Evolutionary conservation across 352 stramenopile genomes (phyloP).

Genomic region (Phytopythium cucurbitacearum): DNA sequence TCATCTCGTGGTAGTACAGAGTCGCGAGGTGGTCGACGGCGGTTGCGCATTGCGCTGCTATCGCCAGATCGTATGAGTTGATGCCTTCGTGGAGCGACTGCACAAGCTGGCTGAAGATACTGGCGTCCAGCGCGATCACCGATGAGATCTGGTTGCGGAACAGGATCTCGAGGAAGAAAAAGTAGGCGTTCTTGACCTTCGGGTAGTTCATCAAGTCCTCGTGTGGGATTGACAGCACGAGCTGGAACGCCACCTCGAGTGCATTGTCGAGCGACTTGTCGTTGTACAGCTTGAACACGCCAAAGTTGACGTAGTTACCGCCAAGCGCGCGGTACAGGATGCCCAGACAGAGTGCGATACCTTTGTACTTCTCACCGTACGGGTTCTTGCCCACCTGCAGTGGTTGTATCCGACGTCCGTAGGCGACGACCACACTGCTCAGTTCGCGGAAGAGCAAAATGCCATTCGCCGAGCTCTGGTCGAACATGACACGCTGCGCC

Average conservation of each 20-base stretch:
- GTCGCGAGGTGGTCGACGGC: conserved; percentile 93
- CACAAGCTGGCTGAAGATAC: conserved; percentile 95
- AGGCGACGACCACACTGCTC: conserved; percentile 95
- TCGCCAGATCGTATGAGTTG: conserved; percentile 88
- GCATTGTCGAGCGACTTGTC: conserved; percentile 93
- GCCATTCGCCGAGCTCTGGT: conserved; percentile 96
- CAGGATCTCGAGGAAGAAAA: conserved; percentile 97
- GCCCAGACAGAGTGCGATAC: conserved; percentile 92
- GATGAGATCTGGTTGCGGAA: conserved; percentile 97
- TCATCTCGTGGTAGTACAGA: conserved; percentile 96
- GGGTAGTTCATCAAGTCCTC: conserved; percentile 96
- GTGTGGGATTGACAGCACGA: conserved; percentile 94
- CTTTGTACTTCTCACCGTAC: conserved; percentile 98
- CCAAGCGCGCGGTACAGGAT: conserved; percentile 85
- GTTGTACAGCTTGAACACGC: conserved; percentile 98
- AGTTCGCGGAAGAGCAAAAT: conserved; percentile 97
- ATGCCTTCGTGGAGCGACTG: conserved; percentile 90
- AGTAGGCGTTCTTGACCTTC: conserved; percentile 98
- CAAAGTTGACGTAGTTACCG: conserved; percentile 99
- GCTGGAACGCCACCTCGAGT: conserved; percentile 93
- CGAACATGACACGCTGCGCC: conserved; percentile 97
- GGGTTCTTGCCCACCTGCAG: conserved; percentile 83
- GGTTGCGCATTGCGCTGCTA: conserved; percentile 94
- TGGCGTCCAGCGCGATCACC: conserved; percentile 90
- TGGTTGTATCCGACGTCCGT: conserved; percentile 87